These are phyloP conservation scores for Vicia villosa DNA, from an alignment of 306 rosid genomes.

Conservation along the genomic window DNA sequence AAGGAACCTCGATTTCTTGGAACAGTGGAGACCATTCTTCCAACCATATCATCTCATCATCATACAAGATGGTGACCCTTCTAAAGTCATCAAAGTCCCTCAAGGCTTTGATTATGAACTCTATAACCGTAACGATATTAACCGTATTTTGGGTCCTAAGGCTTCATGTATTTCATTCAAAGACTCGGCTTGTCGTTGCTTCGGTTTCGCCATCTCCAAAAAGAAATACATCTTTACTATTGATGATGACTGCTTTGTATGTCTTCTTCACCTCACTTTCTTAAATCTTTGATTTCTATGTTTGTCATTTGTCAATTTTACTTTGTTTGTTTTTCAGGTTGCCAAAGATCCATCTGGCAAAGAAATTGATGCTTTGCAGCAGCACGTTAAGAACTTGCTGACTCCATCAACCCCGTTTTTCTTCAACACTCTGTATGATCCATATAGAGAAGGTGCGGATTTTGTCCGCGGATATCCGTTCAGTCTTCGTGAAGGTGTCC, in stretches of 20 bases:
- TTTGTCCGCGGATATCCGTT: slow-evolving; percentile 91
- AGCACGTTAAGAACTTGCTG: slow-evolving; percentile 75
- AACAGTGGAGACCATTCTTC: slow-evolving; percentile 78
- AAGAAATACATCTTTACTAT: slow-evolving; percentile 88
- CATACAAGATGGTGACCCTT: slow-evolving; percentile 86
- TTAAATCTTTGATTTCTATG: not conserved
- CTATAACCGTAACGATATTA: slow-evolving; percentile 65
- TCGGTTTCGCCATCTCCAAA: slow-evolving; percentile 69
- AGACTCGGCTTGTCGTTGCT: slow-evolving; percentile 88
- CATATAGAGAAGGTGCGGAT: slow-evolving; percentile 78
- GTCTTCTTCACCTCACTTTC: slow-evolving; percentile 24
- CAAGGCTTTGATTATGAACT: slow-evolving; percentile 73
- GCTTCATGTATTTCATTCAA: slow-evolving; percentile 82
- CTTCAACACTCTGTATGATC: slow-evolving; percentile 85
- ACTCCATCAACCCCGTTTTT: slow-evolving; percentile 80
- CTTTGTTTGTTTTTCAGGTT: slow-evolving; percentile 49
- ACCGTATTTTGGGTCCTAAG: slow-evolving; percentile 60
- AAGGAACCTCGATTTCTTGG: slow-evolving; percentile 75
- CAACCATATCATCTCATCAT: slow-evolving; percentile 74
- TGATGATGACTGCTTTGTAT: slow-evolving; percentile 88
- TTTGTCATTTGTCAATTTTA: not conserved
- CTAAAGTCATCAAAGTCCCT: slow-evolving; percentile 64
- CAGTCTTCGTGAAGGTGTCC: slow-evolving; percentile 74
- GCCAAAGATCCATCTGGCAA: slow-evolving; percentile 81
- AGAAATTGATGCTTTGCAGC: slow-evolving; percentile 75